Conservation (phyloP, 2,329 filamentous ascomycete genomes). For the Trichoderma polysporum region DNA sequence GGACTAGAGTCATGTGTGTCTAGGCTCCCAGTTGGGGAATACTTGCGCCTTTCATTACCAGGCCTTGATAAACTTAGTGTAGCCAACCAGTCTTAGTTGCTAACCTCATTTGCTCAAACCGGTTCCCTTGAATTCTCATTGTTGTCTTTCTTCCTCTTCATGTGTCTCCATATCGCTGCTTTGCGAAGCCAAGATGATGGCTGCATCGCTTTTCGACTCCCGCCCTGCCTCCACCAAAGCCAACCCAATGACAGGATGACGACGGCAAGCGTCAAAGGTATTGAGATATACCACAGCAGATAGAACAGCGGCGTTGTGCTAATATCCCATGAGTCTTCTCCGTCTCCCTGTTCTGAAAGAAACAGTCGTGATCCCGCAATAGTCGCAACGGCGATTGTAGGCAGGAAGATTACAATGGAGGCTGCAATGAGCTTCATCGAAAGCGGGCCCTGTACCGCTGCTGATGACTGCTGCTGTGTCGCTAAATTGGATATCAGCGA, state of each 20-base stretch:
- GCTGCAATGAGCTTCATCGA: constrained; percentile 40
- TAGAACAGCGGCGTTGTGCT: constrained; percentile 32
- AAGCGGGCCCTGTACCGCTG: constrained; percentile 37
- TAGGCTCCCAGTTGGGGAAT: too few species aligned
- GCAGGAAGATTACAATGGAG: constrained; percentile 40
- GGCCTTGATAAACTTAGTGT: too few species aligned
- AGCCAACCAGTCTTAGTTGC: neutral
- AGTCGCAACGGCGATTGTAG: constrained; percentile 37
- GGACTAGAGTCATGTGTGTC: too few species aligned
- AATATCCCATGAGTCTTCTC: constrained; percentile 27
- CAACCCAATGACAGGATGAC: constrained; percentile 29
- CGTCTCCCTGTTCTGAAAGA: constrained; percentile 24
- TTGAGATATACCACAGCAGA: constrained; percentile 33
- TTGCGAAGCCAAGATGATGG: neutral
- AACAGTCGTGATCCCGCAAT: constrained; percentile 34
- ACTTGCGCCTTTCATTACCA: neutral
- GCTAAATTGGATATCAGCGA: constrained; percentile 39
- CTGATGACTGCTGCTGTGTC: constrained; percentile 38
- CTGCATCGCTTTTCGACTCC: constrained; percentile 2
- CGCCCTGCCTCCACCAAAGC: constrained; percentile 33
- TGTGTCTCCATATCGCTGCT: neutral
- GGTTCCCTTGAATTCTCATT: neutral
- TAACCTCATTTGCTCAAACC: neutral
- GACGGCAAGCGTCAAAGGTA: constrained; percentile 31
- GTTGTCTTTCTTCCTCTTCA: neutral